Evolutionary conservation across 345 rosid species (phyloP), one percentile per base, ranked within the genome.

Genomic region (Lepidium didymum): DNA sequence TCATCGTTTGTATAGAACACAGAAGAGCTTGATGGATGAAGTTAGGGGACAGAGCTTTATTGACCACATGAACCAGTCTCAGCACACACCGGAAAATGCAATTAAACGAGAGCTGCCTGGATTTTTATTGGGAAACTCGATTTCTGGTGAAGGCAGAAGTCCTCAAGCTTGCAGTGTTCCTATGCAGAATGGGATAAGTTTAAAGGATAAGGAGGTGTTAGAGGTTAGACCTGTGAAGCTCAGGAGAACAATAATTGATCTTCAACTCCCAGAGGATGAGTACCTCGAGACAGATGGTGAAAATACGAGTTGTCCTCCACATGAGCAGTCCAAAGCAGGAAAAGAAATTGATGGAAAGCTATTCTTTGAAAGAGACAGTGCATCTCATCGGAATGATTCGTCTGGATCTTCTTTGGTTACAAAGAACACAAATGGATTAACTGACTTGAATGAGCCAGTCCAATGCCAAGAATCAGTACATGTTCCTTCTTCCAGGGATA

Each of bases 371-470:
- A 70, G 74, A 60, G 82, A 55, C 25, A 73, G 68, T 79, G 79
- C 61, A 68, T 72, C 68, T 75, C 79, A 55, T 67, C 80, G 37
- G 19, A 79, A 68, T 15, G 83, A 59, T 67, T 63, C 76, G 42
- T 78, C 83, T 46, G 78, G 78, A 57, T 77, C 81, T 68, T 72
- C 62, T 77, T 57, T 69, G 62, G 76, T 79, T 35, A 68, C 52
- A 33, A 64, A 70, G 80, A 61, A 70, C 37, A 69, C 60, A 77
- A 80, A 54, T 60, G 79, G 81, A 35, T 75, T 88, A 74, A 79
- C 88, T 27, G 95, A 94, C 81, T 78, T 94, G 80, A 94, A 90
- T 69, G 85, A 87, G 76, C 97, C 96, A n/a, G 58, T 71, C 68
- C 74, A 63, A 23, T 45, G 80, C 74, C 78, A 80, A 45, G 84